Evolutionary conservation across 495 filamentous ascomycete species (phyloP), one percentile per base, ranked within the genome.

Genomic region (Talaromyces trachyspermus): DNA sequence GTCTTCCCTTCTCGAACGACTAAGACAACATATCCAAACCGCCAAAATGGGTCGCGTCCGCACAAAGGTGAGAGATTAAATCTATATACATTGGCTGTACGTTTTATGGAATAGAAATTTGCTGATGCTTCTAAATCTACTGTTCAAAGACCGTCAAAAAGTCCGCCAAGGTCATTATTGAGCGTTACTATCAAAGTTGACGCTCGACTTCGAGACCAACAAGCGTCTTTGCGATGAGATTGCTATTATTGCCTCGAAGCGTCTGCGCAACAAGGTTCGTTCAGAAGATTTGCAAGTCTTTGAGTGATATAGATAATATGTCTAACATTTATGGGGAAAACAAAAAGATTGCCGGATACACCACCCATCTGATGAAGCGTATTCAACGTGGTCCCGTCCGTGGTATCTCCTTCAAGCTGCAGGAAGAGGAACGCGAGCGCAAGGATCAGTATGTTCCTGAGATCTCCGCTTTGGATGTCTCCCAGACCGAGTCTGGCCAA

Each of bases 361-460:
- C 91, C 58, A 47, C 47, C 14, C 88, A 91, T 64, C 69, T 89
- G 68, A 90, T 98, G 92, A 95, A 95, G 80, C 92, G 92, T 75
- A 98, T 98, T 66, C 91, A 96, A 76, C 89, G 92, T 69, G 92
- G 92, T 38, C 92, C 92, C 53, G 92, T 98, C 72, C 92, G 92
- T 62, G 92, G 92, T 80, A 98, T 98, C 75, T 97, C 94, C 69
- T 98, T 98, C 88, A 98, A 97, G 83, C 85, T 98, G 45, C 92
- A 98, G 79, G 92, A 98, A 77, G 92, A 97, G 77, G 92, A 97
- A 80, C 85, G 92, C 78, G 92, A 98, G 78, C 84, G 92, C 64
- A 98, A 98, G 85, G 92, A 98, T 79, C 94, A 98, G 81, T 98
- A 95, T 76, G 92, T 98, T 52, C 94, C 94, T 56, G 92, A 98